Evolutionary conservation across 2,329 filamentous ascomycete genomes (phyloP).

Genomic region (Cladosporium cucumerinum): DNA sequence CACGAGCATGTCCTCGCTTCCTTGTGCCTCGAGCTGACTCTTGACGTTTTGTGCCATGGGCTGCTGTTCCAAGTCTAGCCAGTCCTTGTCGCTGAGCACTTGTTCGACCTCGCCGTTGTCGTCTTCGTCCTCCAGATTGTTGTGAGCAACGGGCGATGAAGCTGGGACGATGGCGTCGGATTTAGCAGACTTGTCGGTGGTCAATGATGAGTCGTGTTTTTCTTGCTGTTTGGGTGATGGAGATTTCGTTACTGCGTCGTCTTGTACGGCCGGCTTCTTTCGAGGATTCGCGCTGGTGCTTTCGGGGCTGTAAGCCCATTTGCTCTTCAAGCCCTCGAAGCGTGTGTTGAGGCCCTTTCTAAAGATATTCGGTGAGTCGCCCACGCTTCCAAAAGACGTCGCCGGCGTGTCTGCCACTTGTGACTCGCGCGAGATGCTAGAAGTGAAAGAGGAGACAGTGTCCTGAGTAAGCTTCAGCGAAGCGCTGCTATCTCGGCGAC

Average conservation of each 20-base stretch:
- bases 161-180: slow-evolving; percentile 15
- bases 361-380: slow-evolving; percentile 22
- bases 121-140: slow-evolving; percentile 23
- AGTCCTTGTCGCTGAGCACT: slow-evolving; percentile 25
- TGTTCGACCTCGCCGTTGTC: slow-evolving; percentile 21
- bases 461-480: slow-evolving; percentile 5
- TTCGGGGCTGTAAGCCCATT: slow-evolving; percentile 16
- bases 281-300: neutral
- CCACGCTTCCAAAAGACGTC: slow-evolving; percentile 26
- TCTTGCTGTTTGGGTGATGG: neutral
- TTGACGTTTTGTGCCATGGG: slow-evolving; percentile 19
- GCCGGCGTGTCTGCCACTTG: slow-evolving; percentile 21
- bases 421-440: slow-evolving; percentile 17
- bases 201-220: neutral
- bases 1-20: slow-evolving; percentile 48
- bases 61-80: slow-evolving; percentile 26
- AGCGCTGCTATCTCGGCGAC: neutral
- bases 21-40: slow-evolving; percentile 32
- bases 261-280: neutral
- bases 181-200: neutral
- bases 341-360: slow-evolving; percentile 25
- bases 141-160: slow-evolving; percentile 19
- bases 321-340: slow-evolving; percentile 24
- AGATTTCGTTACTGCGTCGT: neutral
- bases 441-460: slow-evolving; percentile 12